phyloP scores from a whole-genome alignment of 208 protist species.

The Trypanosoma cruzi region DNA sequence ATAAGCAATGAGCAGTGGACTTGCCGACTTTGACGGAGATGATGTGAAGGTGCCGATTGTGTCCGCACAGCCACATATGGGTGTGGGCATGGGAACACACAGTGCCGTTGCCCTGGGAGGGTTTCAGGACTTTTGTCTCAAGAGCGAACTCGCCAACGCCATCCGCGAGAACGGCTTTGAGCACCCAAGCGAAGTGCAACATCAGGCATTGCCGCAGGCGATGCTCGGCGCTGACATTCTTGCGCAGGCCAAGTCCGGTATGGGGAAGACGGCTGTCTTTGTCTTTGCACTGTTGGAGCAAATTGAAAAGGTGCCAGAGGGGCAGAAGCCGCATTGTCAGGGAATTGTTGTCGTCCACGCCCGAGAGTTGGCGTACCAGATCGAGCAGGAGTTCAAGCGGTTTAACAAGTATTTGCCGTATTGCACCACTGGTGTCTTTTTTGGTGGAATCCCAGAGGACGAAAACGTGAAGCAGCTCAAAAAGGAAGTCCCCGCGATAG shows the following conservation, averaged over 20 bases:
- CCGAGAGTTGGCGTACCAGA: slow-evolving; percentile 99
- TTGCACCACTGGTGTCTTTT: slow-evolving; percentile 96
- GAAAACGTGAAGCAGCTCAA: slow-evolving; percentile 89
- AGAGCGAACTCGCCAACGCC: slow-evolving; percentile 98
- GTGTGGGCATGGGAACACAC: slow-evolving; percentile 86
- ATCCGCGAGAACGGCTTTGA: slow-evolving; percentile 96
- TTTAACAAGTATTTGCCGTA: slow-evolving; percentile 97
- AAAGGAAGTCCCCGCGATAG: slow-evolving; percentile 94
- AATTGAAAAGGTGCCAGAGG: slow-evolving; percentile 89
- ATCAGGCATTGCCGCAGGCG: slow-evolving; percentile 98
- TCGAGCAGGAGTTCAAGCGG: slow-evolving; percentile 98
- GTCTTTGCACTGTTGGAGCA: slow-evolving; percentile 98
- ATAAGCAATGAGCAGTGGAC: slow-evolving; percentile 71
- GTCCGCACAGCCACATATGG: slow-evolving; percentile 55
- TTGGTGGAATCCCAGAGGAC: slow-evolving; percentile 96
- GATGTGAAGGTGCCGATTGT: slow-evolving; percentile 79
- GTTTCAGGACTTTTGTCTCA: slow-evolving; percentile 99
- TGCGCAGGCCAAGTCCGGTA: slow-evolving; percentile 99
- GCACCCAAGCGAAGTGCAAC: slow-evolving; percentile 97
- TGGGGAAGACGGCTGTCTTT: slow-evolving; percentile 99
- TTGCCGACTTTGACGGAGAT: slow-evolving; percentile 93
- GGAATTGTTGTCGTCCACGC: slow-evolving; percentile 96
- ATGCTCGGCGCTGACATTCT: slow-evolving; percentile 98
- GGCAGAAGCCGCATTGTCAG: slow-evolving; percentile 87
- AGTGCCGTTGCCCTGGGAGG: slow-evolving; percentile 92